These are phyloP conservation scores for Aspergillus udagawae DNA, from an alignment of 2,329 filamentous ascomycete genomes.

Conservation along the genomic window DNA sequence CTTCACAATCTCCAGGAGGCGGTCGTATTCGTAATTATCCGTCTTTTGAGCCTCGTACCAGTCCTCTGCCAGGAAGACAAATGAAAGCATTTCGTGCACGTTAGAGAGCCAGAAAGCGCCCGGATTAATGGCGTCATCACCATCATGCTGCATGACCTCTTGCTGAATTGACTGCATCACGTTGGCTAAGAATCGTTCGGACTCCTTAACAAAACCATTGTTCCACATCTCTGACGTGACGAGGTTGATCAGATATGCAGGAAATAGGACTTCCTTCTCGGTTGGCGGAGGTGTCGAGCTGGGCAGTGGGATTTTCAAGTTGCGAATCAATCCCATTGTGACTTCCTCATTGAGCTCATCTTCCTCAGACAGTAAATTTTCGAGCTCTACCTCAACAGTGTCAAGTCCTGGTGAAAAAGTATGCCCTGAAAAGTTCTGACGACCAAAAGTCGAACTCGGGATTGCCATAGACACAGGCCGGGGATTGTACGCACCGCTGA, in stretches of 20 bases:
- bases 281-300: conserved; percentile 83
- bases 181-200: conserved; percentile 95
- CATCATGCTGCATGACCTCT: conserved; percentile 98
- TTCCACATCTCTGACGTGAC: conserved; percentile 99
- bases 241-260: conserved; percentile 96
- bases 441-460: conserved; percentile 49
- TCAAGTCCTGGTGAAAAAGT: conserved; percentile 78
- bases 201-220: conserved; percentile 99
- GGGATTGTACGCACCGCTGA: conserved; percentile 89
- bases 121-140: conserved; percentile 93
- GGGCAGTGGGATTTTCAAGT: conserved; percentile 91
- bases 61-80: conserved; percentile 97
- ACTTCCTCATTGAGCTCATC: conserved; percentile 96
- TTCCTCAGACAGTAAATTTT: conserved; percentile 89
- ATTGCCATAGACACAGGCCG: conserved; percentile 95
- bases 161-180: conserved; percentile 99
- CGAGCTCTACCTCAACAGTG: conserved; percentile 91
- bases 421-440: conserved; percentile 68
- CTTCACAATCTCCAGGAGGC: conserved; percentile 96
- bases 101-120: conserved; percentile 99
- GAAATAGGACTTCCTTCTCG: conserved; percentile 98
- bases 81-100: conserved; percentile 99
- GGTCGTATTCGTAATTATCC: conserved; percentile 98
- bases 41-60: conserved; percentile 99
- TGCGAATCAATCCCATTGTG: conserved; percentile 90